A percentile compares a stretch with the other conserved stretches of the same genome.
These are phyloP conservation scores for Dictyostelium firmibasis DNA, from an alignment of 78 protist species.

Conservation along the genomic window DNA sequence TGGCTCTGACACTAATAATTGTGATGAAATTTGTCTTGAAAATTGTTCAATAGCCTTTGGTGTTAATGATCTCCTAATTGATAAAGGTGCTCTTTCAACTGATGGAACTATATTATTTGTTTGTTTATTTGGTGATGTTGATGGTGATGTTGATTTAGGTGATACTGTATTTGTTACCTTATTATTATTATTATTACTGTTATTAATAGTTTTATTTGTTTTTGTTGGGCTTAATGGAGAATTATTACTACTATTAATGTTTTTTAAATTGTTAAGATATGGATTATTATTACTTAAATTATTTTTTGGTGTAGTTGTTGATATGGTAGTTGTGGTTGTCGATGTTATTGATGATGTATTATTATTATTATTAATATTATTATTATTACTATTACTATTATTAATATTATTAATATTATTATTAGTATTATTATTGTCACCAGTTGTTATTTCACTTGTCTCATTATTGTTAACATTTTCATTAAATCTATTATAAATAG, in stretches of 20 bases:
- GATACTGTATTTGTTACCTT: background rate
- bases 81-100: conserved; percentile 60
- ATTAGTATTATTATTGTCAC: background rate
- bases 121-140: background rate
- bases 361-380: background rate
- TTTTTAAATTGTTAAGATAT: background rate
- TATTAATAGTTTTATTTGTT: background rate
- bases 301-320: background rate
- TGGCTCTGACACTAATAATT: conserved; percentile 16
- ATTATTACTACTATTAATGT: background rate
- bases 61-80: conserved; percentile 64
- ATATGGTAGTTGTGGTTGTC: background rate
- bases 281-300: background rate
- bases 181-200: background rate
- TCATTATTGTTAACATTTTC: conserved; percentile 22
- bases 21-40: conserved; percentile 34
- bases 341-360: background rate
- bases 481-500: background rate
- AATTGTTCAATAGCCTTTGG: conserved; percentile 33
- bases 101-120: background rate
- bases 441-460: background rate
- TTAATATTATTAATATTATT: background rate
- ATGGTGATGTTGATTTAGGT: background rate
- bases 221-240: background rate
- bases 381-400: background rate